phyloP scores from a whole-genome alignment of 805 yeast species.

The Wickerhamomyces strasburgensis region DNA sequence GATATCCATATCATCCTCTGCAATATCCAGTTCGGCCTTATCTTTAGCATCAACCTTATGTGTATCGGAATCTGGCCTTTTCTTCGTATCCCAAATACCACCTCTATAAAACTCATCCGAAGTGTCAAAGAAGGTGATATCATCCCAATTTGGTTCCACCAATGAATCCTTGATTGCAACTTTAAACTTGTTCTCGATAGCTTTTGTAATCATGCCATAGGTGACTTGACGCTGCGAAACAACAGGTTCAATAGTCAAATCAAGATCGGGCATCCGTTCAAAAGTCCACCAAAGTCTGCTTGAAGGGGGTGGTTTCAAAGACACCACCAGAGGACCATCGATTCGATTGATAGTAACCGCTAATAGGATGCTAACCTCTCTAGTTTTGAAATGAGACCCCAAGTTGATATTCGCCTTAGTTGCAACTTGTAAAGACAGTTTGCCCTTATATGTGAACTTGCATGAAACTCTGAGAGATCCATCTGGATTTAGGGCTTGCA shows the following conservation, averaged over 20 bases:
- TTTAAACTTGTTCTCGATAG: constrained; percentile 70
- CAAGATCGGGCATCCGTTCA: constrained; percentile 70
- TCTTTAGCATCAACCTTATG: constrained; percentile 5
- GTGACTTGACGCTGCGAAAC: constrained; percentile 80
- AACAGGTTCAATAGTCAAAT: constrained; percentile 80
- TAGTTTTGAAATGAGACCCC: constrained; percentile 65
- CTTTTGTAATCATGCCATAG: constrained; percentile 72
- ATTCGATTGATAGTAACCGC: constrained; percentile 63
- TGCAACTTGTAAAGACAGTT: constrained; percentile 68
- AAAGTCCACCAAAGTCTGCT: constrained; percentile 89
- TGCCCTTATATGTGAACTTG: constrained; percentile 68
- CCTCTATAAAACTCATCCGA: constrained; percentile 73
- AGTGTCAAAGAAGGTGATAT: constrained; percentile 66
- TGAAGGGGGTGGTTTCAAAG: constrained; percentile 86
- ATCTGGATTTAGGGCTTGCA: constrained; percentile 69
- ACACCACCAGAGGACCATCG: constrained; percentile 67
- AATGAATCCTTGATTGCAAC: constrained; percentile 76
- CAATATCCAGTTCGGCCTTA: constrained; percentile 2
- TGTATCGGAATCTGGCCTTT: constrained; percentile 17
- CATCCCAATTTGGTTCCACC: constrained; percentile 89
- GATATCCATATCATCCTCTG: neutral
- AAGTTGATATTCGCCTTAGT: constrained; percentile 74
- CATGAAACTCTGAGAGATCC: constrained; percentile 65
- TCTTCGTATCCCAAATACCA: constrained; percentile 76
- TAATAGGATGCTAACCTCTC: constrained; percentile 71